Evolutionary conservation across 2,329 filamentous ascomycete species (phyloP).

Genomic region (Beauveria bassiana): DNA sequence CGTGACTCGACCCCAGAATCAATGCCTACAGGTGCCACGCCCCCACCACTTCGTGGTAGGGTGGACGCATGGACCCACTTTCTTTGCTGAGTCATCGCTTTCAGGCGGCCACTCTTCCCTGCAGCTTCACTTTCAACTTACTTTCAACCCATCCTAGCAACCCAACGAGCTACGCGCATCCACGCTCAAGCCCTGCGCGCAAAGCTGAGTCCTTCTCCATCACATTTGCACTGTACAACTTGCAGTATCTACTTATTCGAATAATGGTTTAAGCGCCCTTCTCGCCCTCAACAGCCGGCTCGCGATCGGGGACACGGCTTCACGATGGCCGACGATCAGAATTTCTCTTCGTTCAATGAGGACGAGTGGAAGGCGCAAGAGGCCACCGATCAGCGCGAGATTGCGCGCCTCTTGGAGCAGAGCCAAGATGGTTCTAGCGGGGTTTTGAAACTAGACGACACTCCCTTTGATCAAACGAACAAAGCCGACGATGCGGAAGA

Average conservation of each 20-base stretch:
- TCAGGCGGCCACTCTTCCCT: not conserved
- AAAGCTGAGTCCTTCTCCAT: not conserved
- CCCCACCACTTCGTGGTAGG: too few relatives aligned
- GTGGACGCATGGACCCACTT: not conserved
- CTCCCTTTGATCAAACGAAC: constrained; percentile 54
- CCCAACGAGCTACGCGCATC: not conserved
- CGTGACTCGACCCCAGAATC: too few relatives aligned
- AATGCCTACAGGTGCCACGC: too few relatives aligned
- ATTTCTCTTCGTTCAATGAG: constrained; percentile 29
- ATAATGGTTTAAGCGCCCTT: constrained; percentile 6
- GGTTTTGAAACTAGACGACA: constrained; percentile 35
- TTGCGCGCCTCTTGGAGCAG: constrained; percentile 36
- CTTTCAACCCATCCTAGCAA: not conserved
- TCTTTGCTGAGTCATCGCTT: not conserved
- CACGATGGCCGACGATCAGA: constrained; percentile 26
- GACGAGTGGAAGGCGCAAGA: constrained; percentile 35
- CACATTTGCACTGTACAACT: not conserved
- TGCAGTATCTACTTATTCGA: not conserved
- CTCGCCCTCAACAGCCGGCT: not conserved
- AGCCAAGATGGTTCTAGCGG: constrained; percentile 31
- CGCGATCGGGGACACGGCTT: not conserved
- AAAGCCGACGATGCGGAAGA: constrained; percentile 93
- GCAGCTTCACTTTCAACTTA: not conserved
- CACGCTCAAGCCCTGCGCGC: not conserved
- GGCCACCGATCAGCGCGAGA: constrained; percentile 40